Conservation (phyloP, 257 asterid species). For the Ballota nigra region DNA sequence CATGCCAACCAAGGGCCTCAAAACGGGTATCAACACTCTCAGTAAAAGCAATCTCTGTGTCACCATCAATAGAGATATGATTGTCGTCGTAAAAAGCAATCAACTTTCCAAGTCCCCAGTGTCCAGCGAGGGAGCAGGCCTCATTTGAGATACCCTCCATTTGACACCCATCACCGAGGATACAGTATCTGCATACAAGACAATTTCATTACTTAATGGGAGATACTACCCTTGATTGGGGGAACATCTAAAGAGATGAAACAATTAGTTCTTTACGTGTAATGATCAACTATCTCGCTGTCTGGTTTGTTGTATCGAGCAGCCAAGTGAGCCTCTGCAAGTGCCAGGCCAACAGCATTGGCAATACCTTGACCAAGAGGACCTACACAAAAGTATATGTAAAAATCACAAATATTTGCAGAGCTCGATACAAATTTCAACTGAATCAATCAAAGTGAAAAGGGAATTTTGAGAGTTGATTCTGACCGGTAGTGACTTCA, state of each 20-base stretch:
- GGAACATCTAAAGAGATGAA: background rate
- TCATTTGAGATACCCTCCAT: constrained; percentile 97
- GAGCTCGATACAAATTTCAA: background rate
- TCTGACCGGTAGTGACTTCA: constrained; percentile 92
- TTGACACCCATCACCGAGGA: constrained; percentile 86
- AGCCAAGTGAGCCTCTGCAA: constrained; percentile 87
- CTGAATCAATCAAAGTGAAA: background rate
- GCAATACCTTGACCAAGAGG: constrained; percentile 94
- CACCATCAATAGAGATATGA: constrained; percentile 95
- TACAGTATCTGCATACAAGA: constrained; percentile 39
- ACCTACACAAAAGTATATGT: constrained; percentile 41
- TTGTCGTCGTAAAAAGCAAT: constrained; percentile 93
- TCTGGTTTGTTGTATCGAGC: constrained; percentile 85
- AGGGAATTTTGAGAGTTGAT: background rate
- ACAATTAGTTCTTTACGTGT: constrained; percentile 49
- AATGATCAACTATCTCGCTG: constrained; percentile 70
- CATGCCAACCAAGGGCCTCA: constrained; percentile 97
- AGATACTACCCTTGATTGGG: background rate
- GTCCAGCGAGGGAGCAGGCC: constrained; percentile 95
- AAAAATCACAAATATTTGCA: constrained; percentile 11
- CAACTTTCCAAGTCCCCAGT: constrained; percentile 95
- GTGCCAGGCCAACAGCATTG: constrained; percentile 88
- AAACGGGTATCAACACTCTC: constrained; percentile 79
- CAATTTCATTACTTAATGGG: constrained; percentile 21
- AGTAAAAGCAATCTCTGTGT: constrained; percentile 94